phyloP scores from a whole-genome alignment of 148 eudicot species.

The Rhododendron mucronatum region DNA sequence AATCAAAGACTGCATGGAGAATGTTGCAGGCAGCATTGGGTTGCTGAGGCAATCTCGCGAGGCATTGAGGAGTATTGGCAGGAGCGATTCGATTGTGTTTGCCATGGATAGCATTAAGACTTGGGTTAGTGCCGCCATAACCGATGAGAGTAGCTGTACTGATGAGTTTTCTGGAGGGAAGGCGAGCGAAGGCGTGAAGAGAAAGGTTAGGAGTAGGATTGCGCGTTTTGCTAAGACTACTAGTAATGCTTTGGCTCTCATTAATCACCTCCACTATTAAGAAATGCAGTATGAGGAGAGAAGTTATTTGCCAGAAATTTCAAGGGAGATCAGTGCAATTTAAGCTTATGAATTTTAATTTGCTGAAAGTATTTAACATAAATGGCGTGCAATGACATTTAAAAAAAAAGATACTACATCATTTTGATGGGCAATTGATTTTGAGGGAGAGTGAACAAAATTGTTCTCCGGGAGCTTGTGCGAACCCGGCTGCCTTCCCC shows the following conservation, averaged over 20 bases:
- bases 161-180: slow-evolving; percentile 41
- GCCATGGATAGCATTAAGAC: slow-evolving; percentile 42
- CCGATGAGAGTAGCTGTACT: slow-evolving; percentile 50
- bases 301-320: background rate
- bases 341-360: background rate
- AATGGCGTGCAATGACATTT: too few species aligned
- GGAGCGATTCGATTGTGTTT: slow-evolving; percentile 13
- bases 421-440: background rate
- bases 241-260: slow-evolving; percentile 42
- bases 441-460: background rate
- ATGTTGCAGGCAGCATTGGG: slow-evolving; percentile 12
- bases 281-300: background rate
- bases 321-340: background rate
- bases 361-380: background rate
- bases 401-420: background rate
- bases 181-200: slow-evolving; percentile 22
- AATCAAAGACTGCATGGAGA: slow-evolving; percentile 35
- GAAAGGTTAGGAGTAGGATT: slow-evolving; percentile 18
- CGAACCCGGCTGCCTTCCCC: too few species aligned
- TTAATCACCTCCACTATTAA: slow-evolving; percentile 32
- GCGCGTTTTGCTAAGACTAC: slow-evolving; percentile 21
- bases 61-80: slow-evolving; percentile 11
- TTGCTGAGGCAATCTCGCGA: slow-evolving; percentile 28
- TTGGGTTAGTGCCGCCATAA: slow-evolving; percentile 57
- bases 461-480: too few species aligned